phyloP scores from a whole-genome alignment of 352 stramenopile genomes.

The Phytophthora hibernalis region DNA sequence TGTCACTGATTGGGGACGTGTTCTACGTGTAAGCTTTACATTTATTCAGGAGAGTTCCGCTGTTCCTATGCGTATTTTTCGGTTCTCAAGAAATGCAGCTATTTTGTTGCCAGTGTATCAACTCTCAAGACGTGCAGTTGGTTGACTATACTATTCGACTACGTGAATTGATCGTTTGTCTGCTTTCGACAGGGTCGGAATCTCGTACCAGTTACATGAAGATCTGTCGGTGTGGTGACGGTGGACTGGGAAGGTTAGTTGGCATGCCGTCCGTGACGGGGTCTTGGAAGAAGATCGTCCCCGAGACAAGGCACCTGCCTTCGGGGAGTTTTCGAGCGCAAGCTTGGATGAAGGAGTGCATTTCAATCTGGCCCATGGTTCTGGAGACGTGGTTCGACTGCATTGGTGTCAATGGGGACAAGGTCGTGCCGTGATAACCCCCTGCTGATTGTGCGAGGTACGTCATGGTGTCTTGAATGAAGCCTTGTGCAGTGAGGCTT shows the following conservation, averaged over 20 bases:
- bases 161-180: neutral
- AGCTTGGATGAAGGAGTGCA: slow-evolving; percentile 50
- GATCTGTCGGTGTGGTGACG: slow-evolving; percentile 34
- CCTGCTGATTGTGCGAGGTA: slow-evolving; percentile 38
- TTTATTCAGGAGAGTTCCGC: neutral
- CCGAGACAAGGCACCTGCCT: slow-evolving; percentile 24
- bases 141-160: slow-evolving; percentile 17
- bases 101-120: neutral
- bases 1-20: neutral
- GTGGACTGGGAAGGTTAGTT: slow-evolving; percentile 32
- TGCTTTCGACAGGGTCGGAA: neutral
- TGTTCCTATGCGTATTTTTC: neutral
- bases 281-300: slow-evolving; percentile 38
- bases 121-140: no score
- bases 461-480: slow-evolving; percentile 36
- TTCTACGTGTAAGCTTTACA: slow-evolving; percentile 1
- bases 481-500: slow-evolving; percentile 32
- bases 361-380: slow-evolving; percentile 49
- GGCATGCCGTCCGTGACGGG: slow-evolving; percentile 26
- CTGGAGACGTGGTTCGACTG: slow-evolving; percentile 40
- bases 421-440: slow-evolving; percentile 14
- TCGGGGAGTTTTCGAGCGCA: slow-evolving; percentile 38
- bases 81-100: slow-evolving; percentile 18
- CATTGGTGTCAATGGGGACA: slow-evolving; percentile 37
- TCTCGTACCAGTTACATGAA: slow-evolving; percentile 22